Conservation (phyloP, 2,329 filamentous ascomycete genomes). For the Cercospora janseana region DNA sequence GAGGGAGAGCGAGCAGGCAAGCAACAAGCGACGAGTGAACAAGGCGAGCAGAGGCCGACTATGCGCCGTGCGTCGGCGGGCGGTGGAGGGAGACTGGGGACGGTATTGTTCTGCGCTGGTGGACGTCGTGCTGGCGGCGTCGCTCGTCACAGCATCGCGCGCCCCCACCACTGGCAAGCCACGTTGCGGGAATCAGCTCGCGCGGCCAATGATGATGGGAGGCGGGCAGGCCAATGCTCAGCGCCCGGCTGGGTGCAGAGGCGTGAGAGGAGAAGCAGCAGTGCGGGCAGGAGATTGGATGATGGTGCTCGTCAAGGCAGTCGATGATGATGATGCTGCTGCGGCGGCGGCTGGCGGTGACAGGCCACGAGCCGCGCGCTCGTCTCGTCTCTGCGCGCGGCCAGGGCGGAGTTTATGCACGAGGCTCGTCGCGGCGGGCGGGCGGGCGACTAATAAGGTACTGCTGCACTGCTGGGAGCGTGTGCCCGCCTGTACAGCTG, state of each 20-base stretch:
- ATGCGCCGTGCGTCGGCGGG: background rate
- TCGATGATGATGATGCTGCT: no score
- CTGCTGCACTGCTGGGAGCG: no score
- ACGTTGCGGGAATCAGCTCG: background rate
- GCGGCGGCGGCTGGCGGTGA: no score
- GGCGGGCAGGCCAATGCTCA: background rate
- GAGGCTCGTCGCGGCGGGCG: no score
- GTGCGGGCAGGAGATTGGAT: background rate
- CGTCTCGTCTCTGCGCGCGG: no score
- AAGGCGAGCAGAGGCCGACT: background rate
- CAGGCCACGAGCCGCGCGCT: no score
- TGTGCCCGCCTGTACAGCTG: no score
- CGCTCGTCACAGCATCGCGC: constrained; percentile 4
- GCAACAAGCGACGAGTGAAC: background rate
- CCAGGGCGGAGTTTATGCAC: no score
- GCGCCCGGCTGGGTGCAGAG: background rate
- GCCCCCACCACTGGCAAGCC: background rate
- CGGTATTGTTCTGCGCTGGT: background rate
- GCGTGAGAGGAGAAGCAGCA: background rate
- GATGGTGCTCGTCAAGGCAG: no score
- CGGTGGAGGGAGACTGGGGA: background rate
- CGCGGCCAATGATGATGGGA: background rate
- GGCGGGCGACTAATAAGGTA: no score
- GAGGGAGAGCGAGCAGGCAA: no score
- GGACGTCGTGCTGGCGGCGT: constrained; percentile 1